phyloP scores from a whole-genome alignment of 768 basidiomycete species.

The Termitomyces sp. region DNA sequence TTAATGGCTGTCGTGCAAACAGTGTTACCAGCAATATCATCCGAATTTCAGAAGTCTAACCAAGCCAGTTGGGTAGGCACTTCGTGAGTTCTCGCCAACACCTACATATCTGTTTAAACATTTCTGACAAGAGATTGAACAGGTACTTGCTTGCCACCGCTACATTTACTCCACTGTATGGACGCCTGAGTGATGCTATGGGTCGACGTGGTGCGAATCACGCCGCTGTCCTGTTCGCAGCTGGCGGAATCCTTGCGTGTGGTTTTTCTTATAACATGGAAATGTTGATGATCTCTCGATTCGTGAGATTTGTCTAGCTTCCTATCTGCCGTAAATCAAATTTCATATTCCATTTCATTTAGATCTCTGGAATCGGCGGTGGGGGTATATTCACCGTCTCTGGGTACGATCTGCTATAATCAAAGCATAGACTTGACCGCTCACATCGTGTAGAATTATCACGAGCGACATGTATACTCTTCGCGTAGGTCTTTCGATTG shows the following conservation, averaged over 20 bases:
- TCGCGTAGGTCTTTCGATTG: conserved; percentile 38
- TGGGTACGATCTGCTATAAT: conserved; percentile 32
- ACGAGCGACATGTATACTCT: conserved; percentile 77
- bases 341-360: background rate
- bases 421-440: background rate
- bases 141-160: conserved; percentile 76
- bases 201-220: conserved; percentile 67
- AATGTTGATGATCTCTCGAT: conserved; percentile 67
- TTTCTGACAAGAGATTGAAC: background rate
- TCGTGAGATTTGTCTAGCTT: conserved; percentile 38
- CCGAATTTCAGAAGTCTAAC: conserved; percentile 71
- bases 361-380: conserved; percentile 73
- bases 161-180: conserved; percentile 79
- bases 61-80: conserved; percentile 84
- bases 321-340: background rate
- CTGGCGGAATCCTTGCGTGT: conserved; percentile 59
- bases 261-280: conserved; percentile 66
- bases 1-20: background rate
- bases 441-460: conserved; percentile 45
- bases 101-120: background rate
- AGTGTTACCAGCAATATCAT: conserved; percentile 77
- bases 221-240: conserved; percentile 54
- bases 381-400: conserved; percentile 72
- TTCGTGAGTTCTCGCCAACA: conserved; percentile 37
- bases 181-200: conserved; percentile 69